Evolutionary conservation across 2,329 filamentous ascomycete species (phyloP), one percentile per base, ranked within the genome.

Genomic region (Zymoseptoria ardabiliae): DNA sequence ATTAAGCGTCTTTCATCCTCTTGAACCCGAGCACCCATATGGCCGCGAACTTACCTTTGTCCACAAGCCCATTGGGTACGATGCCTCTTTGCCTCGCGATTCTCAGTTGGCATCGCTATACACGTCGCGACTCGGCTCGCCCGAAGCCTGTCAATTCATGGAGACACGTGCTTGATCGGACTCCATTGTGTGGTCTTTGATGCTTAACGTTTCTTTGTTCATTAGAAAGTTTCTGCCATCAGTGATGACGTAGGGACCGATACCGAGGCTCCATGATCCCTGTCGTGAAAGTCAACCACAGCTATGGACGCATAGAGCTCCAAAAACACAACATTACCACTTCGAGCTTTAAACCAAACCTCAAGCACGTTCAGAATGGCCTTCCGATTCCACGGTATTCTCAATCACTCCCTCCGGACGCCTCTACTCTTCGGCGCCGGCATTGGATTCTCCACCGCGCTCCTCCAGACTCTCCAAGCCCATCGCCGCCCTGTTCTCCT

Each of bases 391-490:
- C 72, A 76, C 25, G 72, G 73, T 54, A 69, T 76, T 61, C 68
- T 72, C 61, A 67, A 74, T 60, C 63, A 72, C 57, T 66, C 71
- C 54, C 71, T 75, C 45, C 73, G 73, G 35, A 66, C 65, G 3
- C 66, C 69, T 7, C 62, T 70, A 52, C 57, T 70, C 54, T 53
- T 61, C 56, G 65, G 65, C 57, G 58, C 65, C 45, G 62, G 75
- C 55, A 61, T 66, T 25, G 68, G 69, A 56, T 55, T 67, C 60
- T 66, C 65, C 50, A 48, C 65, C 45, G 64, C 66, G 9, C 58
- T 71, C 50, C 52, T 71, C 17, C 58, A 69, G 20, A 66, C 69
- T 20, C 66, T 67, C 50, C 68, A 68, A 19, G 62, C 68, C 59
- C 51, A 53, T 4, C 65, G 63, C 45, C 67, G 67, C 19, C 68